Evolutionary conservation across 306 rosid species (phyloP), one percentile per base, ranked within the genome.

Genomic region (Mimosa pudica): DNA sequence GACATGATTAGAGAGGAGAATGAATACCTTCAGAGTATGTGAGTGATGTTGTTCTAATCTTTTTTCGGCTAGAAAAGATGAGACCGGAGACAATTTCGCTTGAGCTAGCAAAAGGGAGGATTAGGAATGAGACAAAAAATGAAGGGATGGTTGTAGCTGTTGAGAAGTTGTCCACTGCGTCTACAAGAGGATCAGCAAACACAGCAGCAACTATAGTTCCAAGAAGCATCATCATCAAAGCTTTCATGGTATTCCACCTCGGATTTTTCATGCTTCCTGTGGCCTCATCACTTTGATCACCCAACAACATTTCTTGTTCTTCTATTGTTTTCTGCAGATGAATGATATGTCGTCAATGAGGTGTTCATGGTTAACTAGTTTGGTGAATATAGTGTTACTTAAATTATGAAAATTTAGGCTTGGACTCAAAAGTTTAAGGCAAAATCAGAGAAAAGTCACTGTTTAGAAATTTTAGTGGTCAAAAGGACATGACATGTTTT

Each of bases 1-100:
- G 48, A n/a, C 73, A 35, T 65, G 17, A 46, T 46, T 71, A 38
- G 17, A 74, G 32, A 74, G 32, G 83, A 68, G 81, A 71, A 32
- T 38, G 67, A 90, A 72, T 45, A 88, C 94, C 97, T 89, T 89
- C 92, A 11, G 92, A 88, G 79, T 77, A 92, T 69, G 97, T 89
- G 1, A 88, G 80, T 3, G 97, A 89, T 63, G 94, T 79, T 14
- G 92, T 89, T 85, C 20, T 85, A 9, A 71, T 73, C 86, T 84
- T 88, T 67, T 85, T 82, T 54, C 91, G 86, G 78, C 92, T 85
- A 7, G 92, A 88, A 0, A 89, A 89, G 81, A 87, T 89, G 36
- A 92, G 87, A 24, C 92, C 90, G 10, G 97, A 73, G 14, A 89
- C 92, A 30, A 90, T 86, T 79, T 92, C 94, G 30, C 94, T 87